Evolutionary conservation across 2,329 filamentous ascomycete genomes (phyloP), one percentile per base, ranked within the genome.

Genomic region (Zalaria obscura): DNA sequence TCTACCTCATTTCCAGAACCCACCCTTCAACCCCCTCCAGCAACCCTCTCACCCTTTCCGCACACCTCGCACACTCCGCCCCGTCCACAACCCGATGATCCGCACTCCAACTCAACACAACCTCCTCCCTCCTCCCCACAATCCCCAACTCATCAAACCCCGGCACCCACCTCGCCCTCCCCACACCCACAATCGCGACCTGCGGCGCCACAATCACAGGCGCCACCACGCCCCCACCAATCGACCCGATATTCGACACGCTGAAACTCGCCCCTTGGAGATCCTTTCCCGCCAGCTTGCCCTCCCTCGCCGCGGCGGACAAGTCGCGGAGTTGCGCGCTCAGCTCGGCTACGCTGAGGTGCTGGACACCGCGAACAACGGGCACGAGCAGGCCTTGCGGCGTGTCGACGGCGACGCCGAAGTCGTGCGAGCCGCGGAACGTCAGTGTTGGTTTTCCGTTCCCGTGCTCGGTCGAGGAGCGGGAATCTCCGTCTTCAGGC

Each of bases 61-160:
- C 87, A 59, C 89, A 89, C 50, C 88, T 74, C 18, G 91, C 91
- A 75, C 94, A 86, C 45, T 88, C 94, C 37, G 89, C 89, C 2
- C 91, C 91, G 62, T 98, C 91, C 37, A 96, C 78, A 41, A 96
- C 83, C 18, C 91, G 72, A 63, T 98, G 91, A 62, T 96, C 88
- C 4, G 89, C 89, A 59, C 84, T 89, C 89, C 89, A 96, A 63
- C 88, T 96, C 52, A 96, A 86, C 56, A 93, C 87, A 58, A 81
- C 80, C 46, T 93, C 73, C 55, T 93, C 80, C 59, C 78, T 83
- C 63, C 76, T 78, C 8, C 88, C 71, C 8, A 96, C 67, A 57
- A 63, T 58, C 3, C 61, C 67, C 34, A 62, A 52, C 46, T 64
- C 60, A 25, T 62, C 63, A 61, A 96, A 96, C 3, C 85, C 81